Conservation (phyloP, 768 basidiomycete species). For the Collybiopsis confluens region DNA sequence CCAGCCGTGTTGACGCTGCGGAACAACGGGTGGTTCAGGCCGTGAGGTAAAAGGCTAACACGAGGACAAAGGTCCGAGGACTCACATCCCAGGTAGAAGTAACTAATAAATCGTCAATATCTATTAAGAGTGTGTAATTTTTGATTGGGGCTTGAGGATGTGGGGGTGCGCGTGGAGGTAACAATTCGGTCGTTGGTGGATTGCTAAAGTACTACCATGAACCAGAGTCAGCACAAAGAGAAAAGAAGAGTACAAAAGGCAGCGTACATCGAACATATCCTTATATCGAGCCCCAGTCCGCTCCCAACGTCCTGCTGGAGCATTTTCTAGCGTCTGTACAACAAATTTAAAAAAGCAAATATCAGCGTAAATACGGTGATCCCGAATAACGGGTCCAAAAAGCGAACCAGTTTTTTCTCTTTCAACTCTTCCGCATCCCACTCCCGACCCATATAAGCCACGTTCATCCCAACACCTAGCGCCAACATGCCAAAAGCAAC, state of each 20-base stretch:
- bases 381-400: slow-evolving; percentile 9
- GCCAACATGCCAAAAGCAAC: slow-evolving; percentile 49
- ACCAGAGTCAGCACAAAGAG: no score
- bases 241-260: not conserved
- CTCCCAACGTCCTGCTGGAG: slow-evolving; percentile 58
- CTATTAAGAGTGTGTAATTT: slow-evolving; percentile 88
- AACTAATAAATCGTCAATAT: slow-evolving; percentile 88
- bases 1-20: slow-evolving; percentile 90
- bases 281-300: slow-evolving; percentile 59
- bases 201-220: slow-evolving; percentile 94
- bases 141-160: slow-evolving; percentile 79
- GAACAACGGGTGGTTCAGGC: no score
- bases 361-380: no score
- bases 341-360: no score
- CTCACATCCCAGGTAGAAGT: slow-evolving; percentile 95
- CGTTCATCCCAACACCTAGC: slow-evolving; percentile 52
- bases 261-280: slow-evolving; percentile 66
- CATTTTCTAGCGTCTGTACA: slow-evolving; percentile 54
- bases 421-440: slow-evolving; percentile 75
- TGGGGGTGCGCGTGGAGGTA: slow-evolving; percentile 60
- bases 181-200: slow-evolving; percentile 87
- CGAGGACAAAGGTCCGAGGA: slow-evolving; percentile 18
- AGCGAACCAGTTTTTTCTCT: slow-evolving; percentile 55
- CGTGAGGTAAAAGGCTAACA: slow-evolving; percentile 3
- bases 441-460: slow-evolving; percentile 68